phyloP scores from a whole-genome alignment of 192 early-diverging fungal species.

The Geosiphon pyriformis region DNA sequence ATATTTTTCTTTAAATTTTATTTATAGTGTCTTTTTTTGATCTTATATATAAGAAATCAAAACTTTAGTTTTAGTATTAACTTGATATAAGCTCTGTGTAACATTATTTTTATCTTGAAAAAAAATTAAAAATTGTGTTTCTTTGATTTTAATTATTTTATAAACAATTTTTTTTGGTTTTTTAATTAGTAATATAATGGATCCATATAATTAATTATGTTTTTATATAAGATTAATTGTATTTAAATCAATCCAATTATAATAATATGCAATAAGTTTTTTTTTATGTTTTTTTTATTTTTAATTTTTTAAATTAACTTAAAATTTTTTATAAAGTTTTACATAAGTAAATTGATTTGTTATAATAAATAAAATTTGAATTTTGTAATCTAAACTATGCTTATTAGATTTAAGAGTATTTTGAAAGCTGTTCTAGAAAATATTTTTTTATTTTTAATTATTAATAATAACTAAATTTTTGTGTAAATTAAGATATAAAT shows the following conservation, averaged over 20 bases:
- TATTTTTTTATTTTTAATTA: no score
- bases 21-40: slow-evolving; percentile 7
- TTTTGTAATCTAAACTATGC: background rate
- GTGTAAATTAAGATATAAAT: no score
- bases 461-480: no score
- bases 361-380: background rate
- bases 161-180: slow-evolving; percentile 1
- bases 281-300: background rate
- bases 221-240: background rate
- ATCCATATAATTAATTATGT: background rate
- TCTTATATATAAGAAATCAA: slow-evolving; percentile 5
- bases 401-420: background rate
- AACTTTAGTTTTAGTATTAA: background rate
- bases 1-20: slow-evolving; percentile 6
- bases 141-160: slow-evolving; percentile 5
- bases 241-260: background rate
- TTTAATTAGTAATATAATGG: background rate
- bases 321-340: background rate
- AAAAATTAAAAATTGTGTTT: slow-evolving; percentile 4
- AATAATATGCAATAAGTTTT: background rate
- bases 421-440: background rate
- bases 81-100: background rate
- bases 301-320: background rate
- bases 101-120: background rate
- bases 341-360: background rate